Base-by-base conservation (phyloP, 2,329 filamentous ascomycete species). In the Neurospora sp. region DNA sequence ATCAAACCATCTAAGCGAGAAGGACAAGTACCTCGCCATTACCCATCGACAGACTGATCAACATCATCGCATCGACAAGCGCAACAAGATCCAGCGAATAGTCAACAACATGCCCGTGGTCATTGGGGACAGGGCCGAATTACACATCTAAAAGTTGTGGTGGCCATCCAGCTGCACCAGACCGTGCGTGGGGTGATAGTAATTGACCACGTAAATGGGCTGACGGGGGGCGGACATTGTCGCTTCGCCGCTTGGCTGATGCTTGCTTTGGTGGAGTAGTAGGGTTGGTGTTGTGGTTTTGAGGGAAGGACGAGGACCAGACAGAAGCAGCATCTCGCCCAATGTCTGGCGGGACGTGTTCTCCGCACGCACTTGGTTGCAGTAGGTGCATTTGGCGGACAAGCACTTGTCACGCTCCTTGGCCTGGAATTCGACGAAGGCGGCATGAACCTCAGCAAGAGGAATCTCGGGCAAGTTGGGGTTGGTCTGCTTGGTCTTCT, bases 361-460 rank as follows among this genome's bases (percentile, higher is more conserved):
- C 69, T 76, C 73, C 1, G 74, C 74, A 3, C 74, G 73, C 15
- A 73, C 69, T 36, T 75, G 71, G 67, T 70, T 69, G 72, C 74
- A 76, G 69, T 74, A 73, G 6, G 67, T 69, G 70, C 74, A 76
- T 1, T 72, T 52, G 8, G 70, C 74, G 12, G 71, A 72, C 43
- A 74, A 28, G 52, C 72, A 74, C 70, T 76, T 76, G 68, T 75
- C 74, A 39, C 72, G 72, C 5, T 72, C 71, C 39, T 75, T 75
- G 11, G 70, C 71, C 15, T 71, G 71, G 68, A 74, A 74, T 72
- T 76, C 74, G 11, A 70, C 74, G 12, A 76, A 76, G 19, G 74
- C 73, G 37, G 73, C 74, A 57, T 76, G 74, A 19, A 76, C 72
- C 6, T 74, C 73, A 28, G 67, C 68, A 11, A 75, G 71, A 5